Evolutionary conservation across 2,329 filamentous ascomycete genomes (phyloP).

Genomic region (Cladophialophora exuberans): DNA sequence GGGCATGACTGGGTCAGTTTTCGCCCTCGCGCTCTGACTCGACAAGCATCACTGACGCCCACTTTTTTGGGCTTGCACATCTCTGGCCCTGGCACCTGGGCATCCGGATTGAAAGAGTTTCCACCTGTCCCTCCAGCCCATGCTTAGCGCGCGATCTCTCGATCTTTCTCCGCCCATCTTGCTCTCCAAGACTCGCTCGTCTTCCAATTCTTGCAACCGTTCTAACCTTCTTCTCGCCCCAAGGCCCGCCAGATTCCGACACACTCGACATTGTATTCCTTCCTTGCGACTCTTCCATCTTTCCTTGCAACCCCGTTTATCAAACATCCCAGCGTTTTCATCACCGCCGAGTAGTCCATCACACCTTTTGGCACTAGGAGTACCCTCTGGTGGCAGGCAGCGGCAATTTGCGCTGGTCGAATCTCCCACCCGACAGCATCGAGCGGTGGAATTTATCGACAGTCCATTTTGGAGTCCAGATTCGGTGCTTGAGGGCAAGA

Average conservation of each 20-base stretch:
- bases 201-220: slow-evolving; percentile 28
- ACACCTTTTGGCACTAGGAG: too few species aligned
- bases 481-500: not conserved
- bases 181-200: slow-evolving; percentile 34
- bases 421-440: not conserved
- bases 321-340: too few species aligned
- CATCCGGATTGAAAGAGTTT: slow-evolving; percentile 16
- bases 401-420: slow-evolving; percentile 2
- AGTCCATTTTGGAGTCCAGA: not conserved
- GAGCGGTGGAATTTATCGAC: not conserved
- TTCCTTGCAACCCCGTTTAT: too few species aligned
- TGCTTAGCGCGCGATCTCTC: slow-evolving; percentile 34
- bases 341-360: too few species aligned
- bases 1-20: not conserved
- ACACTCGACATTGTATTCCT: not conserved
- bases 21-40: slow-evolving; percentile 5
- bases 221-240: slow-evolving; percentile 28
- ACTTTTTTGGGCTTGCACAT: slow-evolving; percentile 4
- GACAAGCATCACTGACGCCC: slow-evolving; percentile 4
- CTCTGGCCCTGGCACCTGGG: slow-evolving; percentile 2
- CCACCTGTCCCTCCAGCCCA: slow-evolving; percentile 17
- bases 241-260: slow-evolving; percentile 17
- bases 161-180: slow-evolving; percentile 35
- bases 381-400: too few species aligned
- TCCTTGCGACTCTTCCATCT: too few species aligned